phyloP scores from a whole-genome alignment of 2,329 filamentous ascomycete species.

The Aspergillus ochraceoroseus region DNA sequence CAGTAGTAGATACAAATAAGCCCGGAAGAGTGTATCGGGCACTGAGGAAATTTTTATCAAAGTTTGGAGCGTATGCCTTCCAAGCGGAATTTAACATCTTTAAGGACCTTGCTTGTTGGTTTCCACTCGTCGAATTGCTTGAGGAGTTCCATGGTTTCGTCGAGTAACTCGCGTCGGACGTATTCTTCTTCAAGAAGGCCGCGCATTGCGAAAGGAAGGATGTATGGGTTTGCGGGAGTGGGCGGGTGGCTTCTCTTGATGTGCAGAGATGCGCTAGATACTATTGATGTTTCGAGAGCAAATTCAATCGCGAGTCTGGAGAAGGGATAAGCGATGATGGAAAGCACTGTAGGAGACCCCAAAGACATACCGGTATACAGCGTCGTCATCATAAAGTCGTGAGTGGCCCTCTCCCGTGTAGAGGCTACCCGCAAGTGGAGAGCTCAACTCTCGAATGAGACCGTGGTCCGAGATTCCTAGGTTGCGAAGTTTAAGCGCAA shows the following conservation, averaged over 20 bases:
- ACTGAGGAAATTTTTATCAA: slow-evolving; percentile 25
- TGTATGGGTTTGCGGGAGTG: slow-evolving; percentile 68
- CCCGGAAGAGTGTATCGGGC: too few species aligned
- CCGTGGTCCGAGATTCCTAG: slow-evolving; percentile 90
- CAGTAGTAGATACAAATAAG: too few species aligned
- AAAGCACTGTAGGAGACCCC: neutral
- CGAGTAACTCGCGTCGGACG: slow-evolving; percentile 72
- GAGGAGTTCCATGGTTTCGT: slow-evolving; percentile 75
- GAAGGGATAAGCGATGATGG: neutral
- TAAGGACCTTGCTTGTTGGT: slow-evolving; percentile 80
- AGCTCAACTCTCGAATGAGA: slow-evolving; percentile 81
- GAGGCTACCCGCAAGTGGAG: slow-evolving; percentile 81
- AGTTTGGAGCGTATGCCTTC: slow-evolving; percentile 88
- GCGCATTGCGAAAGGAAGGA: slow-evolving; percentile 91
- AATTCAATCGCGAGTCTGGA: slow-evolving; percentile 63
- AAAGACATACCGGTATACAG: slow-evolving; percentile 67
- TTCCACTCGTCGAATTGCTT: slow-evolving; percentile 90
- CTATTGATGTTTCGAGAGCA: slow-evolving; percentile 63
- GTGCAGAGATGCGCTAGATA: slow-evolving; percentile 48
- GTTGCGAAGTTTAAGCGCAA: slow-evolving; percentile 89
- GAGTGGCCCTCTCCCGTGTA: slow-evolving; percentile 93
- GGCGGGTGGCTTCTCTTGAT: slow-evolving; percentile 48
- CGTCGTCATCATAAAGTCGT: slow-evolving; percentile 81
- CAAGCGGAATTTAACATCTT: slow-evolving; percentile 91
- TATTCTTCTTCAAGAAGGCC: slow-evolving; percentile 87